Evolutionary conservation across 371 early-diverging fungal genomes (phyloP), one percentile per base, ranked within the genome.

Genomic region (Mucor mucedo): DNA sequence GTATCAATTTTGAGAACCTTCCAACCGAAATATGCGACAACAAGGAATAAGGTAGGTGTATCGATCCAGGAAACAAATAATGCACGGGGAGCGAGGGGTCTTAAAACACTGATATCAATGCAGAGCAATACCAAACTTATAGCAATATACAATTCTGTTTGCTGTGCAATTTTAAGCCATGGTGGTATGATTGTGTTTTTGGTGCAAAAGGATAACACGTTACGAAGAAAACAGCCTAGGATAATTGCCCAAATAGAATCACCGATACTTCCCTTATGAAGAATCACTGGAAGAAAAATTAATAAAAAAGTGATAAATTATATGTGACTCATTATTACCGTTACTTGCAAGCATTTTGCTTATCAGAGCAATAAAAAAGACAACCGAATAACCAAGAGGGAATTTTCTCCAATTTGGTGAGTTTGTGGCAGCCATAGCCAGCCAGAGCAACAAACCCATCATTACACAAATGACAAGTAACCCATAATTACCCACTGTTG

Each of bases 221-320:
- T 84, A 29, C 85, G 81, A 9, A 84, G 53, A 28, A 75, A 33
- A 7, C 80, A 80, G 0, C 87, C 87, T 56, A 87, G 74, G 9
- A 85, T 69, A 54, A 87, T 85, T 21, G 86, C 87, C 87, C 87
- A 87, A 28, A 87, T 85, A 13, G 87, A 85, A 52, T 82, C 85
- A 13, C 84, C 84, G 49, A 87, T 65, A 56, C 83, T 81, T 6
- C 83, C 84, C 6, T 66, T 67, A 35, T 85, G 70, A 48, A 85
- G 71, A 11, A 57, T 56, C 33, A 65, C 78, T 77, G 63, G 11
- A 45, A 54, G 32, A 40, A 13, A 44, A 44, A 47, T 29, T 9
- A 42, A 35, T 11, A 32, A 42, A 47, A 54, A 3, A 13, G 28
- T 3, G 11, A 27, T 8, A 21, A 29, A 30, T 50, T 35, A 21